phyloP scores from a whole-genome alignment of 192 early-diverging fungal genomes.

The Coemansia sp. region DNA sequence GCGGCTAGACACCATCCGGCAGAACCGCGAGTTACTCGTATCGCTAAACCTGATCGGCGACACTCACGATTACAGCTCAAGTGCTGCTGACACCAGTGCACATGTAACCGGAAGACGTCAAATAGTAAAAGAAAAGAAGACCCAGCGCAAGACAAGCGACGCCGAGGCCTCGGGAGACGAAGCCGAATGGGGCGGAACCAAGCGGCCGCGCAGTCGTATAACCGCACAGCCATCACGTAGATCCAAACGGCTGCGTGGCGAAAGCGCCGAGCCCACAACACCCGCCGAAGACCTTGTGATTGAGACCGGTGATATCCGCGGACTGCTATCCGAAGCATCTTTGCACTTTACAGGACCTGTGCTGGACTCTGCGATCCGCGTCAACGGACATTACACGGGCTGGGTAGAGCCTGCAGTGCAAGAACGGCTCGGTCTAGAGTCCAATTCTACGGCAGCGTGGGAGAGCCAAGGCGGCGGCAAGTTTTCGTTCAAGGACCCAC shows the following conservation, averaged over 20 bases:
- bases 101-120: slow-evolving; percentile 6
- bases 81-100: not conserved
- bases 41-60: slow-evolving; percentile 43
- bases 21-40: slow-evolving; percentile 59
- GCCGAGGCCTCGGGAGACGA: not conserved
- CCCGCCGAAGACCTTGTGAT: slow-evolving; percentile 27
- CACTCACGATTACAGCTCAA: not conserved
- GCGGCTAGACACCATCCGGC: slow-evolving; percentile 60
- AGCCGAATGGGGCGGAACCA: slow-evolving; percentile 16
- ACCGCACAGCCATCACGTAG: slow-evolving; percentile 22
- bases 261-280: slow-evolving; percentile 36
- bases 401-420: slow-evolving; percentile 63
- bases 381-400: slow-evolving; percentile 62
- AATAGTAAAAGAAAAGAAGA: slow-evolving; percentile 8
- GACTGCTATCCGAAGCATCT: slow-evolving; percentile 51
- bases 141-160: not conserved
- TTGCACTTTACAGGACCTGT: slow-evolving; percentile 55
- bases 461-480: slow-evolving; percentile 72
- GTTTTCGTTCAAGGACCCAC: slow-evolving; percentile 65
- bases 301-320: slow-evolving; percentile 34
- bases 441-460: slow-evolving; percentile 63
- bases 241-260: slow-evolving; percentile 45
- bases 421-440: slow-evolving; percentile 58
- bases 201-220: not conserved
- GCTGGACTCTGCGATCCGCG: slow-evolving; percentile 54